These are phyloP conservation scores for Aeschynomene evenia DNA, from an alignment of 306 rosid genomes.

Conservation along the genomic window DNA sequence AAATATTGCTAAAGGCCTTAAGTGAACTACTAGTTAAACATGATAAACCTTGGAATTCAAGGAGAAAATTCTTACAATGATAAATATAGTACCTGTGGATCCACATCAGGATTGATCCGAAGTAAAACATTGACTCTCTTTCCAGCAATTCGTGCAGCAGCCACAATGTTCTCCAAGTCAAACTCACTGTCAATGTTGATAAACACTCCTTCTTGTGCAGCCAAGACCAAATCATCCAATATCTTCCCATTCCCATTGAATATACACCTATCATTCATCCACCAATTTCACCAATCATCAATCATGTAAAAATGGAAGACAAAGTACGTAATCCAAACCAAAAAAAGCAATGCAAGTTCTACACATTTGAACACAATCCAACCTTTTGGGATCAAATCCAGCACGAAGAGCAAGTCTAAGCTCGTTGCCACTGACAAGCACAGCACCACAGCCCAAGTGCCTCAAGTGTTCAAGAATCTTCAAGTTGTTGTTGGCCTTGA, in stretches of 20 bases:
- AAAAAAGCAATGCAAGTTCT: neutral
- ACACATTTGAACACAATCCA: neutral
- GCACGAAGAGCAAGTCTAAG: slow-evolving; percentile 75
- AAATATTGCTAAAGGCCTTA: neutral
- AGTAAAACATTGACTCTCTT: slow-evolving; percentile 79
- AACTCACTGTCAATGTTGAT: slow-evolving; percentile 90
- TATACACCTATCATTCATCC: slow-evolving; percentile 60
- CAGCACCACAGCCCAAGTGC: slow-evolving; percentile 86
- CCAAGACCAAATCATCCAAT: slow-evolving; percentile 87
- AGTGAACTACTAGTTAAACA: slow-evolving; percentile 4
- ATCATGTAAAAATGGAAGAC: neutral
- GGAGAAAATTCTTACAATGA: neutral
- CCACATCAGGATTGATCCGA: slow-evolving; percentile 91
- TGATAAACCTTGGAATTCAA: neutral
- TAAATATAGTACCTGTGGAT: slow-evolving; percentile 69
- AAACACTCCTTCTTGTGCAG: slow-evolving; percentile 80
- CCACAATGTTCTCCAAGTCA: slow-evolving; percentile 84
- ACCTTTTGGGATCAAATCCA: slow-evolving; percentile 89
- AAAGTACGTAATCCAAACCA: neutral
- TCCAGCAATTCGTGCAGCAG: slow-evolving; percentile 73
- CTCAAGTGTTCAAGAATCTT: slow-evolving; percentile 90
- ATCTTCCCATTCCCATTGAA: slow-evolving; percentile 91
- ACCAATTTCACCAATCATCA: neutral
- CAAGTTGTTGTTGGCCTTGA: slow-evolving; percentile 88
- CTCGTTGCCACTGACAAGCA: slow-evolving; percentile 97